Conservation (phyloP, 2,329 filamentous ascomycete genomes). For the Colletotrichum gigasporum region DNA sequence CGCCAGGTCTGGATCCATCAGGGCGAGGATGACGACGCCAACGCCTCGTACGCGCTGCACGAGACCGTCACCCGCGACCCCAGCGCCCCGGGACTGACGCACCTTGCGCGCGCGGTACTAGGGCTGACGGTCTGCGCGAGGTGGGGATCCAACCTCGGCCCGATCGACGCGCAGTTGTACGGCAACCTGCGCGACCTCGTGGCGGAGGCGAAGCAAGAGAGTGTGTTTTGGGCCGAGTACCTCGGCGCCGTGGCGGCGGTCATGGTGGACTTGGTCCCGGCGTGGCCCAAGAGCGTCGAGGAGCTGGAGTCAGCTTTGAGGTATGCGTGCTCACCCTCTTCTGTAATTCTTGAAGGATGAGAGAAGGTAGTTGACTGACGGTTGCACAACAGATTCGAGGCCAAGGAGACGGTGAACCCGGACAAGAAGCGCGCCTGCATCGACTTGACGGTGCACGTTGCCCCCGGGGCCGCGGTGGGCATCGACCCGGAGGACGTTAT, state of each 20-base stretch:
- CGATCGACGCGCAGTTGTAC: slow-evolving; percentile 56
- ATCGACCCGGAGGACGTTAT: slow-evolving; percentile 45
- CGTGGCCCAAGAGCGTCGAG: slow-evolving; percentile 47
- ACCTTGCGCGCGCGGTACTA: slow-evolving; percentile 75
- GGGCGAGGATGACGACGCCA: slow-evolving; percentile 59
- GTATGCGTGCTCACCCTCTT: slow-evolving; percentile 43
- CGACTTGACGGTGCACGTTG: slow-evolving; percentile 46
- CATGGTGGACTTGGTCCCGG: slow-evolving; percentile 53
- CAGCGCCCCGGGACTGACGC: slow-evolving; percentile 76
- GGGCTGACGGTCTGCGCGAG: slow-evolving; percentile 77
- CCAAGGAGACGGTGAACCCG: slow-evolving; percentile 36
- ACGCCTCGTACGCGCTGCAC: slow-evolving; percentile 77
- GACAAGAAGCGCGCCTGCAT: slow-evolving; percentile 45
- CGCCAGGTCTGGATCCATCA: slow-evolving; percentile 61
- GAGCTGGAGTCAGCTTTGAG: slow-evolving; percentile 47
- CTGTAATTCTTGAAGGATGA: background rate
- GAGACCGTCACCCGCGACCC: slow-evolving; percentile 75
- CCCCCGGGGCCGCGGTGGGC: slow-evolving; percentile 38
- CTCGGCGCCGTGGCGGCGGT: slow-evolving; percentile 58
- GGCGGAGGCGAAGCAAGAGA: slow-evolving; percentile 45
- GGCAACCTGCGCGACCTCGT: slow-evolving; percentile 53
- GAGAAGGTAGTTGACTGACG: slow-evolving; percentile 27
- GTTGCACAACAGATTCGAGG: slow-evolving; percentile 31
- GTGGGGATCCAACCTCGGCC: slow-evolving; percentile 72
- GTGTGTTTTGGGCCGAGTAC: slow-evolving; percentile 63